These are phyloP conservation scores for Yarrowia divulgata DNA, from an alignment of 805 yeast species.

Conservation along the genomic window DNA sequence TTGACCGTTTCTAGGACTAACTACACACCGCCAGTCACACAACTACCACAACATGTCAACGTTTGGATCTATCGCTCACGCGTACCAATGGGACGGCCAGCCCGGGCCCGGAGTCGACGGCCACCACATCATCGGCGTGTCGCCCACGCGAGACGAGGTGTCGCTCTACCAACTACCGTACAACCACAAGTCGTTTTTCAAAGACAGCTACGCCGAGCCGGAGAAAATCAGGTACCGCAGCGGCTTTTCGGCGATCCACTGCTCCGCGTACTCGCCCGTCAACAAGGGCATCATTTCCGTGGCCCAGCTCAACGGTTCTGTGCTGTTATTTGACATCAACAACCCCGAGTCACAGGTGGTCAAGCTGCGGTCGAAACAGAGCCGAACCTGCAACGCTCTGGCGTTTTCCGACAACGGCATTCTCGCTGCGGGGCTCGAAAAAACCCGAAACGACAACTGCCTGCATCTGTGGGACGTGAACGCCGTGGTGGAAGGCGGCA, in stretches of 20 bases:
- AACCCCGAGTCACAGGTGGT: constrained; percentile 49
- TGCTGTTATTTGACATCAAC: constrained; percentile 67
- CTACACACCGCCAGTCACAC: background rate
- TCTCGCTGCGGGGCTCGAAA: constrained; percentile 80
- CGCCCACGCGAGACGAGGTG: constrained; percentile 83
- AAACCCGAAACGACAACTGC: constrained; percentile 76
- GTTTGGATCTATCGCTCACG: constrained; percentile 68
- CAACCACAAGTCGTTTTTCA: constrained; percentile 34
- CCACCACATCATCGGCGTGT: constrained; percentile 70
- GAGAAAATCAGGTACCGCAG: constrained; percentile 39
- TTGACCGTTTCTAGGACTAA: background rate
- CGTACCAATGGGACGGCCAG: constrained; percentile 61
- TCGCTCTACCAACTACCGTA: constrained; percentile 55
- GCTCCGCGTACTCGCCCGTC: constrained; percentile 65
- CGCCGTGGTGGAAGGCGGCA: constrained; percentile 51
- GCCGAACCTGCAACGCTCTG: constrained; percentile 76
- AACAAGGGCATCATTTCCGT: constrained; percentile 61
- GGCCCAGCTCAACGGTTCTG: constrained; percentile 75
- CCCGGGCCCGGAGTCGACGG: constrained; percentile 51
- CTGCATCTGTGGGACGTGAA: constrained; percentile 78
- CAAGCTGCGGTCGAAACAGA: constrained; percentile 65
- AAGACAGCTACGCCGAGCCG: constrained; percentile 8
- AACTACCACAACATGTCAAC: constrained; percentile 47
- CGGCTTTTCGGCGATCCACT: constrained; percentile 75
- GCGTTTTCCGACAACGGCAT: constrained; percentile 71